Evolutionary conservation across 2,329 filamentous ascomycete species (phyloP).

Genomic region (Fusarium nurragi): DNA sequence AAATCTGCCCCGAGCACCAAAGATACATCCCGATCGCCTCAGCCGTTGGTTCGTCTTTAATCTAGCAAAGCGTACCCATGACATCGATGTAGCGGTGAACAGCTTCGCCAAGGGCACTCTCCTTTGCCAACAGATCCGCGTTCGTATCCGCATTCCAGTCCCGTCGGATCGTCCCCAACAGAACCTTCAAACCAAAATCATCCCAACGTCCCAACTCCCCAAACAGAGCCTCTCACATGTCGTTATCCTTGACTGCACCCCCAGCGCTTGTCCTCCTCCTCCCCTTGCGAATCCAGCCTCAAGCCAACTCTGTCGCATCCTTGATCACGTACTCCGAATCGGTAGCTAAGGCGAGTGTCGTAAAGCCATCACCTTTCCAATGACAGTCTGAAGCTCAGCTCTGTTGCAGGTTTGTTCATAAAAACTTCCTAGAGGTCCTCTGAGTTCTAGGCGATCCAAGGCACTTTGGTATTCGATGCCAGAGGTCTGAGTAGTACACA

Average conservation of each 20-base stretch:
- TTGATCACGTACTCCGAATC: constrained; percentile 26
- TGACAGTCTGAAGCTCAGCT: constrained; percentile 23
- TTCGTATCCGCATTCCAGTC: constrained; percentile 56
- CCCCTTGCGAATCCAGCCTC: constrained; percentile 45
- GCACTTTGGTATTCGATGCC: background rate
- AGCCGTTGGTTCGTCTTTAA: background rate
- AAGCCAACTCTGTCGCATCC: constrained; percentile 12
- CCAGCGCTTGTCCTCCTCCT: constrained; percentile 54
- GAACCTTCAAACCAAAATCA: constrained; percentile 47
- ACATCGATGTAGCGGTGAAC: background rate
- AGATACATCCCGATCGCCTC: too few relatives aligned
- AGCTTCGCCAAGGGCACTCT: constrained; percentile 28
- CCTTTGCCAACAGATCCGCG: constrained; percentile 55
- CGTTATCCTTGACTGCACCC: constrained; percentile 57
- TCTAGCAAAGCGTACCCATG: background rate
- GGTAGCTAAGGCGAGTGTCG: constrained; percentile 53
- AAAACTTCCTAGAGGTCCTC: constrained; percentile 53
- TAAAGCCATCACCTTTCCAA: constrained; percentile 42
- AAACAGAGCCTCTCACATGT: constrained; percentile 62
- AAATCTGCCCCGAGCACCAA: too few relatives aligned
- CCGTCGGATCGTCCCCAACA: constrained; percentile 59
- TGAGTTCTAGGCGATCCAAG: constrained; percentile 52
- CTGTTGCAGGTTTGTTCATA: constrained; percentile 56
- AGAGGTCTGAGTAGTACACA: constrained; percentile 44
- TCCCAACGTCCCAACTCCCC: constrained; percentile 50